Evolutionary conservation across 805 yeast genomes (phyloP), one percentile per base, ranked within the genome.

Genomic region (Yueomyces sp.): DNA sequence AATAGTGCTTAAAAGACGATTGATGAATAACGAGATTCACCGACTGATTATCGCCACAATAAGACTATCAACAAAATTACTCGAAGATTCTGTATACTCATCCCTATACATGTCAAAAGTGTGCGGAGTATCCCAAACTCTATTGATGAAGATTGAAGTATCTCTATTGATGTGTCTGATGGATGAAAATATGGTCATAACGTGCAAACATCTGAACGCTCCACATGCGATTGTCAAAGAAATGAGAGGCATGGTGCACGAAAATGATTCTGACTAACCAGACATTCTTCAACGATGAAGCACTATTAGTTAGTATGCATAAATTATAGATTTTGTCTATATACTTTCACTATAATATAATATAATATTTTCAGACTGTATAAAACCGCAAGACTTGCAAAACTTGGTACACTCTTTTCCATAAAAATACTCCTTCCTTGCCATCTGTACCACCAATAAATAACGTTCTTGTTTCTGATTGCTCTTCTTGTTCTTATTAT

Each of bases 31-130:
- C 5, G 64, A 69, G 38, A 64, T 64, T 1, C 73, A 72, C 53
- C 54, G 77, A 12, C 44, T 73, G 28, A 62, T 70, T 11, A 59
- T 70, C 33, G 73, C 75, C 0, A 58, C 68, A 9, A 57, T 71
- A 26, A 55, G 76, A 4, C 52, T 72, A 1, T 69, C 76, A 7
- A 63, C 71, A 34, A 73, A 73, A 50, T 52, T 65, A n/a, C 52
- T 70, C 5, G 77, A 73, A 48, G 79, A 73, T 51, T 56, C 63
- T 28, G 62, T 63, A 38, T 70, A 69, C 49, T 63, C 68, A 3
- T 76, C 70, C 53, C 59, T 58, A 40, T 64, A 72, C 44, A 70
- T 68, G 44, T 69, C 74, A 37, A 67, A 67, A 37, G 74, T 69
- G 1, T 72, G 72, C 28, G 77, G 77, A 1, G 57, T 73, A 11